Evolutionary conservation across 1,284 basidiomycete species (phyloP).

Genomic region (Fomitopsis palustris): DNA sequence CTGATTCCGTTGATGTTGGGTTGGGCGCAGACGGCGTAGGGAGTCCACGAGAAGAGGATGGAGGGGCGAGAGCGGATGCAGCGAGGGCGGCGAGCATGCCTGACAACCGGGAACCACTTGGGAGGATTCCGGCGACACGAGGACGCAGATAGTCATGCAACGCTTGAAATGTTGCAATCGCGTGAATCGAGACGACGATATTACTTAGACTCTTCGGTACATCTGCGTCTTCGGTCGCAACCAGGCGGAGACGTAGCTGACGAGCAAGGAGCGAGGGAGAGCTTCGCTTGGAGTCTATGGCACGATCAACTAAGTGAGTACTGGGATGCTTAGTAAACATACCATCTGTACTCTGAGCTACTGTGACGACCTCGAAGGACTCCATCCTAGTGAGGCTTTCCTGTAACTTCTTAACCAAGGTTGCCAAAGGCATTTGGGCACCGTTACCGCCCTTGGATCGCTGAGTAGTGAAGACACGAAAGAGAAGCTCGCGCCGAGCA

Average conservation of each 20-base stretch:
- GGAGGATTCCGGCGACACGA: conserved; percentile 75
- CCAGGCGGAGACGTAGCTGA: conserved; percentile 83
- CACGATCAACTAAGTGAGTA: neutral
- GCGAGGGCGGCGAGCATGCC: conserved; percentile 91
- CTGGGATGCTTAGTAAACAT: conserved; percentile 20
- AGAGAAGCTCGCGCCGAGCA: conserved; percentile 68
- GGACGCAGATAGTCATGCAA: conserved; percentile 93
- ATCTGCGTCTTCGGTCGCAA: conserved; percentile 84
- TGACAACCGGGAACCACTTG: conserved; percentile 69
- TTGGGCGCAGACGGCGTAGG: conserved; percentile 31
- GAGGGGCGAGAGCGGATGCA: conserved; percentile 63
- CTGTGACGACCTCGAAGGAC: conserved; percentile 89
- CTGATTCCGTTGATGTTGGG: conserved; percentile 32
- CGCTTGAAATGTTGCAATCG: conserved; percentile 94
- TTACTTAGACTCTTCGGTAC: conserved; percentile 83
- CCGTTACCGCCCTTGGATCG: conserved; percentile 39
- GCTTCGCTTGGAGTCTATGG: conserved; percentile 76
- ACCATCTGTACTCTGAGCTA: conserved; percentile 77
- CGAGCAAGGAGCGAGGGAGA: conserved; percentile 86
- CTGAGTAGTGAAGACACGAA: conserved; percentile 68
- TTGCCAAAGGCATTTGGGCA: conserved; percentile 63
- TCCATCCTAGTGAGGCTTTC: conserved; percentile 92
- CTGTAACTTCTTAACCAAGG: conserved; percentile 93
- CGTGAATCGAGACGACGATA: conserved; percentile 93
- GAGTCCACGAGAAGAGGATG: conserved; percentile 28